Evolutionary conservation across 192 early-diverging fungal genomes (phyloP).

Genomic region (Rhizoclosmatium sp.): DNA sequence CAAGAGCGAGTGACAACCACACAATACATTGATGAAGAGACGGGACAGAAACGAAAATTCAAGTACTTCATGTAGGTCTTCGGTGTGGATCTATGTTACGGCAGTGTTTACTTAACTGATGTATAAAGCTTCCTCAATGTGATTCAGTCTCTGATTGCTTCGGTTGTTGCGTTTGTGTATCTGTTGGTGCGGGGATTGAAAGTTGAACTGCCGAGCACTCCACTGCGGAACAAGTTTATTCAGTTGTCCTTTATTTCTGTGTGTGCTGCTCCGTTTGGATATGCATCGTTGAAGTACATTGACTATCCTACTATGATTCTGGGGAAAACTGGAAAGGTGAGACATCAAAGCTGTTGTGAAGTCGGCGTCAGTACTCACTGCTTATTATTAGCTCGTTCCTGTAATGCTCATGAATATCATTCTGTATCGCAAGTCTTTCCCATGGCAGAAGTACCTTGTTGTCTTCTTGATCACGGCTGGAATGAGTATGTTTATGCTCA

Average conservation of each 20-base stretch:
- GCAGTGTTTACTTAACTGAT: neutral
- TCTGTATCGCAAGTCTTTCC: slow-evolving; percentile 86
- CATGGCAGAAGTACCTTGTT: slow-evolving; percentile 86
- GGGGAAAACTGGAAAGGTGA: slow-evolving; percentile 49
- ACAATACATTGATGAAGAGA: slow-evolving; percentile 61
- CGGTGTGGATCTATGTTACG: neutral
- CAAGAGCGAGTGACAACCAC: slow-evolving; percentile 93
- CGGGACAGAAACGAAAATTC: slow-evolving; percentile 76
- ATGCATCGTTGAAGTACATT: slow-evolving; percentile 90
- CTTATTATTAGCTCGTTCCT: slow-evolving; percentile 71
- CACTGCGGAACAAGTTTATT: slow-evolving; percentile 68
- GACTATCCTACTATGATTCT: slow-evolving; percentile 98
- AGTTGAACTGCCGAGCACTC: slow-evolving; percentile 39
- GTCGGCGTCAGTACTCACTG: slow-evolving; percentile 50
- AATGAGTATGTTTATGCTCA: slow-evolving; percentile 93
- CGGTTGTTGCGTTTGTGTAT: slow-evolving; percentile 80
- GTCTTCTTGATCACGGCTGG: slow-evolving; percentile 89
- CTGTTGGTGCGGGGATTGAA: slow-evolving; percentile 61
- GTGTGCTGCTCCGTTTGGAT: slow-evolving; percentile 89
- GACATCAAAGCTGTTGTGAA: too few relatives aligned
- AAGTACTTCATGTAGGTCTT: slow-evolving; percentile 75
- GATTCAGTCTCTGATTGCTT: slow-evolving; percentile 81
- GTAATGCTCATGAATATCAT: slow-evolving; percentile 96
- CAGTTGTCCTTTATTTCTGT: slow-evolving; percentile 80
- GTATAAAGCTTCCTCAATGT: slow-evolving; percentile 75